A percentile compares a stretch with the other conserved stretches of the same genome.
Conservation (phyloP, 768 basidiomycete genomes). For the Mycena maculata region DNA sequence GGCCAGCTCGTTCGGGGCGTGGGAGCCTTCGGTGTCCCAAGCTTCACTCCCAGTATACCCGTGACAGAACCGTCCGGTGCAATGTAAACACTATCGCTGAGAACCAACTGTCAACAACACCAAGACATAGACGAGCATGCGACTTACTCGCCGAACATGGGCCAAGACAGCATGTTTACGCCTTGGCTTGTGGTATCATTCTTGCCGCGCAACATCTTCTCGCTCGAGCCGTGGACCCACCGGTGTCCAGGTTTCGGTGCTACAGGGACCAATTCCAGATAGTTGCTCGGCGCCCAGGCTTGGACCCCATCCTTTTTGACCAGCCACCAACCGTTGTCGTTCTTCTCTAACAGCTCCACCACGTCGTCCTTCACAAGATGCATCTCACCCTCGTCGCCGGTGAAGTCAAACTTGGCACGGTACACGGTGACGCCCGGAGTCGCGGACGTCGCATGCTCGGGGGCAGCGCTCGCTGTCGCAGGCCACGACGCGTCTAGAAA, state of each 20-base stretch:
- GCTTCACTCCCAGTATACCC: conserved; percentile 13
- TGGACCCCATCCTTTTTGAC: conserved; percentile 85
- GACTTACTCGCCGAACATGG: conserved; percentile 6
- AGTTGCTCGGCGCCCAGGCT: conserved; percentile 97
- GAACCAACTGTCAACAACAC: background rate
- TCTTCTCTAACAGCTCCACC: conserved; percentile 93
- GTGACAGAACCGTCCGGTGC: conserved; percentile 12
- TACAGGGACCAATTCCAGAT: conserved; percentile 73
- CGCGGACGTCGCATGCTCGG: too few relatives aligned
- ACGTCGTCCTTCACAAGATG: conserved; percentile 89
- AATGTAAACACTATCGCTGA: conserved; percentile 11
- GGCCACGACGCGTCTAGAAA: conserved; percentile 1
- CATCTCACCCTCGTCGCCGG: conserved; percentile 94
- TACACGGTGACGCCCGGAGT: conserved; percentile 59
- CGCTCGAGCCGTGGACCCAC: background rate
- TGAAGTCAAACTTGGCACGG: conserved; percentile 91
- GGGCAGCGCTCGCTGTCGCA: too few relatives aligned
- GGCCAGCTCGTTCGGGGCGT: background rate
- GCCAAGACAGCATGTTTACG: conserved; percentile 2
- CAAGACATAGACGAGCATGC: background rate
- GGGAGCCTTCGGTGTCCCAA: background rate
- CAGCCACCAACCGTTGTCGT: conserved; percentile 98
- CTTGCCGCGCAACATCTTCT: background rate
- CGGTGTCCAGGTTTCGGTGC: background rate
- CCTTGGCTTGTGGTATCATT: background rate